phyloP scores from a whole-genome alignment of 2,329 filamentous ascomycete genomes.

The Thielaviopsis euricoi region DNA sequence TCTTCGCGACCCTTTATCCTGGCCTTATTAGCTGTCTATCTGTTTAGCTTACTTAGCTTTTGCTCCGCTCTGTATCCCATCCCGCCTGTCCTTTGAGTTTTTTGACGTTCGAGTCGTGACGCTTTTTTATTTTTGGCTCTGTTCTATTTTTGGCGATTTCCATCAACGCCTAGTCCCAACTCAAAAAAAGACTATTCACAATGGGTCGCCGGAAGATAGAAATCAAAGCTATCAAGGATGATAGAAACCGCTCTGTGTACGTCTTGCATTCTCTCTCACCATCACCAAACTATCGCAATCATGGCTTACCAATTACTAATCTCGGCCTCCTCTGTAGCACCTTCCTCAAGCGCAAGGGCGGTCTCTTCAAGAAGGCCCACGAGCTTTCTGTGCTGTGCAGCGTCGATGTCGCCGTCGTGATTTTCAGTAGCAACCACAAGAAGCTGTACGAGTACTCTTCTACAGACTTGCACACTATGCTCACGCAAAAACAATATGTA shows the following conservation, averaged over 20 bases:
- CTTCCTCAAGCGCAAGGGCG: constrained; percentile 96
- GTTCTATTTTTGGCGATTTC: constrained; percentile 7
- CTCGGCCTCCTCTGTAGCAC: constrained; percentile 40
- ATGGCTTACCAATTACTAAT: background rate
- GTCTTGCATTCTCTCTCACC: constrained; percentile 20
- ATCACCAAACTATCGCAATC: no score
- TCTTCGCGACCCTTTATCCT: background rate
- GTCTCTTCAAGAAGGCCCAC: constrained; percentile 98
- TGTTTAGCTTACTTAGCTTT: background rate
- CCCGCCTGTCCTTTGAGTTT: background rate
- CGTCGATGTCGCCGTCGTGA: constrained; percentile 95
- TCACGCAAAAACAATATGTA: constrained; percentile 82
- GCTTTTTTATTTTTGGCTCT: background rate
- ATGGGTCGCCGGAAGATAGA: constrained; percentile 99
- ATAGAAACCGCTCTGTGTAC: constrained; percentile 94
- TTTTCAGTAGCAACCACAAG: constrained; percentile 88
- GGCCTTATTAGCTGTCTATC: background rate
- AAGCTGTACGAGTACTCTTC: constrained; percentile 98
- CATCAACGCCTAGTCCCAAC: constrained; percentile 4
- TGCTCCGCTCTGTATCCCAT: background rate
- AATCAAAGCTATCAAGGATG: constrained; percentile 99
- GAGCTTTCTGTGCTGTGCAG: constrained; percentile 96
- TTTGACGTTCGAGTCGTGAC: background rate
- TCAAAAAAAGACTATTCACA: constrained; percentile 16
- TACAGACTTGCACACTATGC: constrained; percentile 77